Evolutionary conservation across 129 eudicot genomes (phyloP), one percentile per base, ranked within the genome.

Genomic region (Chrysanthemum makinoi): DNA sequence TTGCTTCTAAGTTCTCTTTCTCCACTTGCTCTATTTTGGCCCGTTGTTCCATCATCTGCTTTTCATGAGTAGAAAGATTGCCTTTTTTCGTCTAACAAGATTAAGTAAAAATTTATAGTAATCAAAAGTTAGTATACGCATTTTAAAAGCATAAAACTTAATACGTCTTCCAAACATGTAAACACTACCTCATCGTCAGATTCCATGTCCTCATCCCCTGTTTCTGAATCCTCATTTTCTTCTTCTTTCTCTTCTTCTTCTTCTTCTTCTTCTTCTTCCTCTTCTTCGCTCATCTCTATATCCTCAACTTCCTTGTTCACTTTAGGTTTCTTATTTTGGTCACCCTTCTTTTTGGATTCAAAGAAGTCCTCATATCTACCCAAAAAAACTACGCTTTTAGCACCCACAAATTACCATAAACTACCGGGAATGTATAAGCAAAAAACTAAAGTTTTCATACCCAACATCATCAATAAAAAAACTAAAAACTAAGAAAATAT

Each of bases 51-150:
- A 83, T 65, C 7, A 72, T 84, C 79, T 87, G 81, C 74, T 85
- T 94, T 65, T 94, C 96, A 73, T 87, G 83, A 13, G 95, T 94
- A 35, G 98, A 94, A 79, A 87, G 91, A 77, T 76, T 83, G 19
- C 69, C 80, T 47, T 63, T 82, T 76, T 79, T 82, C 90, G 57
- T 79, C 84, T 57, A 53, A 24, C 43, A 52, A 13, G n/a, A 18
- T 75, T 14, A 18, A n/a, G 17, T 50, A 49, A 8, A 71, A 61
- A 77, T 12, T 16, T 52, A 26, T 22, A 66, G 65, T 26, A 72
- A 20, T 64, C 55, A 70, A 64, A 44, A 9, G 50, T 12, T 71
- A 65, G 57, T 33, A 65, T 20, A 6, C 5, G 18, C 53, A 76
- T 58, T 58, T 58, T 10, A 28, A 49, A 35, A 17, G 51, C 5